These are phyloP conservation scores for Nannochloropsis gaditana DNA, from an alignment of 108 stramenopile genomes.

Conservation along the genomic window DNA sequence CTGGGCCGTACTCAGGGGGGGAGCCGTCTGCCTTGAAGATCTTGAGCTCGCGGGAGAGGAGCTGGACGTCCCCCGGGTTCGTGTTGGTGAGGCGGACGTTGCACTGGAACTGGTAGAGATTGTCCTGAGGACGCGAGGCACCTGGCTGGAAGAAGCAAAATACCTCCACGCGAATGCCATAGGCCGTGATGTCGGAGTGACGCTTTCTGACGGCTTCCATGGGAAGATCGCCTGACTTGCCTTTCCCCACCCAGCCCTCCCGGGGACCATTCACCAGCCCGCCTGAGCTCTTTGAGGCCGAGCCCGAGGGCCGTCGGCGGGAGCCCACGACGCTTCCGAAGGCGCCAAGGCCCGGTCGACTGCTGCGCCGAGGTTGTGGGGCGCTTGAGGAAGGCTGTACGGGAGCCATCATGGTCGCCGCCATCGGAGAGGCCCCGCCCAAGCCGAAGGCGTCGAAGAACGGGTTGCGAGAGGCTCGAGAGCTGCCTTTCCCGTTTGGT, in stretches of 20 bases:
- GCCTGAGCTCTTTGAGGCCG: not conserved
- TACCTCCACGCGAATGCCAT: not conserved
- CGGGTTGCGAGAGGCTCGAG: not conserved
- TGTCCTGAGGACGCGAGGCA: not conserved
- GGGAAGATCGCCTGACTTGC: not conserved
- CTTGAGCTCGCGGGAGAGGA: not conserved
- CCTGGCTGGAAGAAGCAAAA: not conserved
- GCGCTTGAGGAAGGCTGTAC: not conserved
- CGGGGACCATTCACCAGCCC: not conserved
- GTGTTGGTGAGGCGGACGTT: not conserved
- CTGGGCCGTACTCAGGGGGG: not conserved
- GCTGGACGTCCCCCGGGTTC: conserved; percentile 12
- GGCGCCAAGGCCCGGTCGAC: not conserved
- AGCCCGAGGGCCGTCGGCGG: not conserved
- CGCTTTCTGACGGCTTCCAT: not conserved
- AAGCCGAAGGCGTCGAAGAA: conserved; percentile 14
- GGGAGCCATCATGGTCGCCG: conserved; percentile 16
- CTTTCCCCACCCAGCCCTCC: conserved; percentile 4
- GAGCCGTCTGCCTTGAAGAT: not conserved
- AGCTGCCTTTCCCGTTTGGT: not conserved
- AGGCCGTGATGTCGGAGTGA: conserved; percentile 9
- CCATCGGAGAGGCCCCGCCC: conserved; percentile 15
- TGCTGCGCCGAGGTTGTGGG: not conserved
- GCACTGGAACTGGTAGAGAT: conserved; percentile 8
- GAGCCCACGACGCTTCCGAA: not conserved